Percentiles rank a stretch among this genome's conserved stretches.
These are phyloP conservation scores for Musa balbisiana DNA, from an alignment of 202 grass and related monocot species.

Conservation along the genomic window DNA sequence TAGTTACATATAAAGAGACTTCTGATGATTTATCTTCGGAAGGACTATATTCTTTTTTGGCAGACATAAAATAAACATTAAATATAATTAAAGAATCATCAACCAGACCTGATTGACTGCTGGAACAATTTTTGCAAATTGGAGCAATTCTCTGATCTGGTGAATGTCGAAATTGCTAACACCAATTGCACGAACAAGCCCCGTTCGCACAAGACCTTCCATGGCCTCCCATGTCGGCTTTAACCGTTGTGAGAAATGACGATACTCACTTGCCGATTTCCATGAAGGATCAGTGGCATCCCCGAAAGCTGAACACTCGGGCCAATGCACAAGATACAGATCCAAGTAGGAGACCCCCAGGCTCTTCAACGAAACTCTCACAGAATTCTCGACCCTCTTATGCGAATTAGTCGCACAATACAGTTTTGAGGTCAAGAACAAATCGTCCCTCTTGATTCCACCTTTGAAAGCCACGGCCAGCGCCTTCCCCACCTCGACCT, in stretches of 20 bases:
- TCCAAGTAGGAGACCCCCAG: conserved; percentile 35
- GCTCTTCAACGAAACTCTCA: conserved; percentile 33
- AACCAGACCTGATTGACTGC: conserved; percentile 38
- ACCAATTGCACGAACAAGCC: conserved; percentile 33
- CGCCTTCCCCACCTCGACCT: conserved; percentile 32
- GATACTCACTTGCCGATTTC: conserved; percentile 28
- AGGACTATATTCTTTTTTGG: neutral
- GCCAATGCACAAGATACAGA: conserved; percentile 36
- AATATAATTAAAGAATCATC: neutral
- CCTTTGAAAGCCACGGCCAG: conserved; percentile 23
- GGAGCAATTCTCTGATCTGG: conserved; percentile 35
- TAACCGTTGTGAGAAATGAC: conserved; percentile 33
- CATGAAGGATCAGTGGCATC: conserved; percentile 39
- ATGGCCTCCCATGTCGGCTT: conserved; percentile 37
- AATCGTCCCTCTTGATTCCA: conserved; percentile 31
- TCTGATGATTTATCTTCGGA: neutral
- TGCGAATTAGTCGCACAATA: conserved; percentile 33
- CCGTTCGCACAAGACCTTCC: conserved; percentile 27
- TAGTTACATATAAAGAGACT: neutral
- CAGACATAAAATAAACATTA: neutral
- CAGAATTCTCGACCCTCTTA: conserved; percentile 37
- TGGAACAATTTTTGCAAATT: conserved; percentile 35
- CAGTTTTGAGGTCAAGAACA: conserved; percentile 38
- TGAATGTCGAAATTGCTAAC: conserved; percentile 43
- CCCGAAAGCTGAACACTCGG: conserved; percentile 30